A percentile compares a stretch with the other conserved stretches of the same genome.
Evolutionary conservation across 306 rosid genomes (phyloP).

Genomic region (Dalbergia cochinchinensis): DNA sequence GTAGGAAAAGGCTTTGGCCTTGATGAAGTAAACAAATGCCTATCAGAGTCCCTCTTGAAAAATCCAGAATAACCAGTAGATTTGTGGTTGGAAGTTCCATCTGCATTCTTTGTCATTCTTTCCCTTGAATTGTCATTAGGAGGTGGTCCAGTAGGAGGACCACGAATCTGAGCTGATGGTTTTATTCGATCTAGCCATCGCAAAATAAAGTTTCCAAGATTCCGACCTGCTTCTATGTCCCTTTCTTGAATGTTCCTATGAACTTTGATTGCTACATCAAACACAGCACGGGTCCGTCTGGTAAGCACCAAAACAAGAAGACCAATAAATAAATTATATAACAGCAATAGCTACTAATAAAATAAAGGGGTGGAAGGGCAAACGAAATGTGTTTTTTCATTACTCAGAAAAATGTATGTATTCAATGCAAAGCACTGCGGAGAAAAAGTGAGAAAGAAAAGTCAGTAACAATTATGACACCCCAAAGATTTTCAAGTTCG

Average conservation of each 20-base stretch:
- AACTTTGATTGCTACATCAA: conserved; percentile 73
- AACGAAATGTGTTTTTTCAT: conserved; percentile 17
- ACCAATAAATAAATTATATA: background rate
- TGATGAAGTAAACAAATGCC: conserved; percentile 67
- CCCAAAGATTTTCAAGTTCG: background rate
- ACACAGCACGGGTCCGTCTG: conserved; percentile 79
- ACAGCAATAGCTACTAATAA: background rate
- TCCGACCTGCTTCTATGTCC: conserved; percentile 89
- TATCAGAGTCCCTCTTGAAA: conserved; percentile 59
- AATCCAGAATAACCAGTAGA: conserved; percentile 48
- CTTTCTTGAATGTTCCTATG: conserved; percentile 82
- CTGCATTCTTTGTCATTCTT: conserved; percentile 48
- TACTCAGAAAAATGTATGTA: background rate
- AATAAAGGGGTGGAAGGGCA: background rate
- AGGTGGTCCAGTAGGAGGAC: conserved; percentile 41
- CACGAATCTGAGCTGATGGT: conserved; percentile 88
- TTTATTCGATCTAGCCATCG: conserved; percentile 79
- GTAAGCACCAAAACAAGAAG: conserved; percentile 39
- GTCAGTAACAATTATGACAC: conserved; percentile 21
- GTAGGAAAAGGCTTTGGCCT: conserved; percentile 63
- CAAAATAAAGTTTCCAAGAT: conserved; percentile 78
- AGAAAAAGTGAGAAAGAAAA: background rate
- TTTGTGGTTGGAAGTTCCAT: conserved; percentile 54
- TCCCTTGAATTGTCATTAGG: conserved; percentile 42
- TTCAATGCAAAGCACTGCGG: background rate